Base-by-base conservation (phyloP, 1,284 basidiomycete genomes). In the Rhodotorula sp. region DNA sequence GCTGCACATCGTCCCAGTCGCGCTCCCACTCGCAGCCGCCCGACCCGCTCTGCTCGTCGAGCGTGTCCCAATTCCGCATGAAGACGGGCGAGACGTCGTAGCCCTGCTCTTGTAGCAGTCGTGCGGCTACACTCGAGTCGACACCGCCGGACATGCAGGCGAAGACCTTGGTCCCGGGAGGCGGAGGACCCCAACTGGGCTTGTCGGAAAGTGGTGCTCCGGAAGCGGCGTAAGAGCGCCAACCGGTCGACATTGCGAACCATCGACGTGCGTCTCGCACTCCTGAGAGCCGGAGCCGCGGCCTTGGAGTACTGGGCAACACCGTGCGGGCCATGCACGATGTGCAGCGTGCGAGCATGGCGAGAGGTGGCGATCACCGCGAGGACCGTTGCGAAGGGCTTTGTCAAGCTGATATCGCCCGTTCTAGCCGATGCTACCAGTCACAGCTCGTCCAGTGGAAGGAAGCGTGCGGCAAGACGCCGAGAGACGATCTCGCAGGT, bases 81-180 rank as follows among this genome's bases (percentile, higher is more conserved):
- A 90, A 98, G 0, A 97, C 86, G 3, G 93, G 93, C 67, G 88
- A 42, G 23, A 93, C 85, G 78, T 93, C 87, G 77, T 89, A 90
- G 72, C 90, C 90, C 88, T 91, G 71, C 60, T 89, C 85, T 23
- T 88, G 84, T n/a, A 96, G 82, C 27, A 96, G 81, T 65, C 85
- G 85, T 13, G 93, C 91, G 1, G 90, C 85, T 10, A 94, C 91
- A 5, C 91, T 93, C 2, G 94, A 97, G 81, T 98, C 95, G 7
- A 98, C 95, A 1, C 96, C 96, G 50, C 96, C 96, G 0, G 93
- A 97, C 90, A 97, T 93, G 45, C 91, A 93, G 4, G 97, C 87
- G 1, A 92, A 87, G 59, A 97, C 92, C 49, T 67, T 70, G 25
- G 67, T 67, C 1, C 70, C 74, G 9, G 14, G 41, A 0, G 60